These are phyloP conservation scores for Leptographium procerum DNA, from an alignment of 2,329 filamentous ascomycete species.

Conservation along the genomic window DNA sequence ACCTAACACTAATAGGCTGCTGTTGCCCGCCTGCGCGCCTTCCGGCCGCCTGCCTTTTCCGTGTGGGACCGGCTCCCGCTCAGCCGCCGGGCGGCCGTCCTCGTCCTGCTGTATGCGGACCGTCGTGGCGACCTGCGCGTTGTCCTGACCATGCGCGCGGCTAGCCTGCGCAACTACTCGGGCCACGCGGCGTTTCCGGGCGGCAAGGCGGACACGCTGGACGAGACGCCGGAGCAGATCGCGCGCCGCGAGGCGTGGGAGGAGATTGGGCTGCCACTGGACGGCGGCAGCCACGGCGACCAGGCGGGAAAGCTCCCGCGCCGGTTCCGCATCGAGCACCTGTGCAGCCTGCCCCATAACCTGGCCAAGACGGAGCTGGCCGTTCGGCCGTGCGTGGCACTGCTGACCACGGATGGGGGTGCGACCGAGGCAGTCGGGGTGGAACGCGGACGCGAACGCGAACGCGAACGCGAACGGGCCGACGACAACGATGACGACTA, in stretches of 20 bases:
- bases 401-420: slow-evolving; percentile 38
- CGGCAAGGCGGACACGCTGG: slow-evolving; percentile 51
- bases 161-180: slow-evolving; percentile 55
- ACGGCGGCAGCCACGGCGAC: no score
- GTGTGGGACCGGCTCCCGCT: slow-evolving; percentile 50
- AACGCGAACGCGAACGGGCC: no score
- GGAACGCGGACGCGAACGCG: no score
- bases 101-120: slow-evolving; percentile 83
- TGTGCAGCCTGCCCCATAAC: slow-evolving; percentile 71
- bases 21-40: slow-evolving; percentile 48
- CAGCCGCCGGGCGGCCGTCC: slow-evolving; percentile 68
- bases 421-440: not conserved
- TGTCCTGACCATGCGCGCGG: slow-evolving; percentile 57
- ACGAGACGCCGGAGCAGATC: slow-evolving; percentile 64
- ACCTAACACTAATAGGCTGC: no score
- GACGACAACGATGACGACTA: not conserved
- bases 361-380: slow-evolving; percentile 63
- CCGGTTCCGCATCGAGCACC: slow-evolving; percentile 75
- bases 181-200: slow-evolving; percentile 82
- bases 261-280: slow-evolving; percentile 78
- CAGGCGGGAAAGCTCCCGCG: slow-evolving; percentile 54
- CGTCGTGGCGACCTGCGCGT: slow-evolving; percentile 64
- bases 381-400: slow-evolving; percentile 66
- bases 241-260: slow-evolving; percentile 84
- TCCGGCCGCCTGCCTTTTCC: slow-evolving; percentile 48